A percentile compares a stretch with the other conserved stretches of the same genome.
These are phyloP conservation scores for Russula olivacea DNA, from an alignment of 768 basidiomycete genomes.

Conservation along the genomic window DNA sequence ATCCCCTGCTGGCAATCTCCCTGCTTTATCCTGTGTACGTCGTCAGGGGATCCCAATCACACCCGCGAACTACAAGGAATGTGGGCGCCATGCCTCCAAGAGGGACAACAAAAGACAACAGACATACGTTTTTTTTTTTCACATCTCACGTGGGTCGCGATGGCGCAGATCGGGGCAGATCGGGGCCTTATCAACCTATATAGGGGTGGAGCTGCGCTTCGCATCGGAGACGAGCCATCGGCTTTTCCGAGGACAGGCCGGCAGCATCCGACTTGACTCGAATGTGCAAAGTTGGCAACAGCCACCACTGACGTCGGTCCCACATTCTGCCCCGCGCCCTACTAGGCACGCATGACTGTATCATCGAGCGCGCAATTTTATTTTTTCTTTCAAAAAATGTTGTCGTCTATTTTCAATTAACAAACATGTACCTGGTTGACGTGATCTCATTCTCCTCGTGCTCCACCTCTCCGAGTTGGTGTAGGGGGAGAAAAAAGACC, in stretches of 20 bases:
- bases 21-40: neutral
- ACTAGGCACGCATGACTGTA: neutral
- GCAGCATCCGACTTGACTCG: constrained; percentile 1
- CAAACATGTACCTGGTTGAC: constrained; percentile 5
- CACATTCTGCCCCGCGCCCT: constrained; percentile 10
- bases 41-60: constrained; percentile 5
- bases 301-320: neutral
- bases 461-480: neutral
- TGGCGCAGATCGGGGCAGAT: constrained; percentile 22
- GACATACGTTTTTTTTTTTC: neutral
- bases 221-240: constrained; percentile 21
- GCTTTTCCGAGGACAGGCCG: constrained; percentile 17
- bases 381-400: neutral
- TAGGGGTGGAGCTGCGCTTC: constrained; percentile 18
- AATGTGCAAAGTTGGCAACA: neutral
- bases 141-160: neutral
- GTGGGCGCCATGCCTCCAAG: neutral
- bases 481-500: neutral
- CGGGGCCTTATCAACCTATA: constrained; percentile 23
- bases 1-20: neutral
- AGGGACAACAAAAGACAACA: neutral
- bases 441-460: constrained; percentile 17
- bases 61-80: neutral
- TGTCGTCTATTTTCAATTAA: neutral
- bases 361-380: neutral